phyloP scores from a whole-genome alignment of 768 basidiomycete genomes.

The Mycena galopus region DNA sequence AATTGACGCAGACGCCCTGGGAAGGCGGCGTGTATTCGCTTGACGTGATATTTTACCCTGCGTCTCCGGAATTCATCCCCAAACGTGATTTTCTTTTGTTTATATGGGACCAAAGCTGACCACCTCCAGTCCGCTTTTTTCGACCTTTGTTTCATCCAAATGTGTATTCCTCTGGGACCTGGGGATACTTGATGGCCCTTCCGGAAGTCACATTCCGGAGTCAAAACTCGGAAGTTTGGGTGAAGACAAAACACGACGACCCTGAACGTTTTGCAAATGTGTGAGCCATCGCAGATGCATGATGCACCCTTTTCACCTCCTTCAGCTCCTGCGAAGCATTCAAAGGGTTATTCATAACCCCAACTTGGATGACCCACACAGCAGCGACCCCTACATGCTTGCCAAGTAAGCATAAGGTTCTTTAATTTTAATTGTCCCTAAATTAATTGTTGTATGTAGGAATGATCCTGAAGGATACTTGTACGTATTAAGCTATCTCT shows the following conservation, averaged over 20 bases:
- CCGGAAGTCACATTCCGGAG: neutral
- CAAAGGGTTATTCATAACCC: slow-evolving; percentile 1
- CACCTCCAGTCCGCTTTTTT: neutral
- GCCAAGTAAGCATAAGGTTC: slow-evolving; percentile 13
- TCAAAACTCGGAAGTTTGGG: neutral
- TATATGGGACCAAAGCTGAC: neutral
- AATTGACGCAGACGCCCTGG: slow-evolving; percentile 17
- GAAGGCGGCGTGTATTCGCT: slow-evolving; percentile 24
- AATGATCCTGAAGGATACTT: slow-evolving; percentile 8
- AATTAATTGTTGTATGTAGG: neutral
- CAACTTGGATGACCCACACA: neutral
- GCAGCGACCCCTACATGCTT: neutral
- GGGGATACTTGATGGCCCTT: neutral
- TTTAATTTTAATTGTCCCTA: neutral
- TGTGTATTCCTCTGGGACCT: slow-evolving; percentile 11
- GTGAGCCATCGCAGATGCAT: neutral
- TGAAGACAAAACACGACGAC: neutral
- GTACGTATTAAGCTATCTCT: neutral
- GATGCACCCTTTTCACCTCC: neutral
- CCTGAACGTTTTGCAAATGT: slow-evolving; percentile 15
- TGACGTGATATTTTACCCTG: neutral
- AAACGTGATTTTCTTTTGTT: neutral
- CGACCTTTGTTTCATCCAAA: slow-evolving; percentile 17
- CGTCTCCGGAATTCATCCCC: neutral
- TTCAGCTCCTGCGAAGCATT: neutral